phyloP scores from a whole-genome alignment of 805 yeast genomes.

The Dipodascus albidus region DNA sequence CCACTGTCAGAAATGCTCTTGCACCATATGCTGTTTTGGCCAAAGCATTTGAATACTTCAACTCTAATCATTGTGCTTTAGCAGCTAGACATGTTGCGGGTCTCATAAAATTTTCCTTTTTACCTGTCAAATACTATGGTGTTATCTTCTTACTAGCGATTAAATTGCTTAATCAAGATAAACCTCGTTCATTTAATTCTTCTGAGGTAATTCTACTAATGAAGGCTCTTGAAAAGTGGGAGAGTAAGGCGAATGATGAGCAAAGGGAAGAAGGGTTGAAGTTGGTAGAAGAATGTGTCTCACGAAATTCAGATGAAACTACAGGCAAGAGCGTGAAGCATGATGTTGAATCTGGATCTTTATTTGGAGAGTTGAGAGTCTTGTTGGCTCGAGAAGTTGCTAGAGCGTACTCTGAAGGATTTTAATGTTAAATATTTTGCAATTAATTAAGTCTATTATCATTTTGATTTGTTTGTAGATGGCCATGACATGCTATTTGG shows the following conservation, averaged over 20 bases:
- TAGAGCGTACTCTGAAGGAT: slow-evolving; percentile 15
- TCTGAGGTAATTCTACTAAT: slow-evolving; percentile 12
- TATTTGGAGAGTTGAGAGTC: slow-evolving; percentile 10
- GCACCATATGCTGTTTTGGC: slow-evolving; percentile 24
- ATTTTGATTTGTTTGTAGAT: neutral
- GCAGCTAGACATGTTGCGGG: slow-evolving; percentile 16
- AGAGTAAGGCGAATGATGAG: slow-evolving; percentile 6
- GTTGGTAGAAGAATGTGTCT: slow-evolving; percentile 11
- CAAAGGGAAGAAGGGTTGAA: slow-evolving; percentile 7
- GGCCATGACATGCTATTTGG: too few species aligned
- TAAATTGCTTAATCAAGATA: slow-evolving; percentile 8
- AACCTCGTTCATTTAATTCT: slow-evolving; percentile 10
- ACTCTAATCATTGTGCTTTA: slow-evolving; percentile 6
- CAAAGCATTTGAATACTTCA: slow-evolving; percentile 8
- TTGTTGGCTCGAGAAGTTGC: slow-evolving; percentile 15
- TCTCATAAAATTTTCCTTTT: slow-evolving; percentile 19
- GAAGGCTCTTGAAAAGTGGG: slow-evolving; percentile 17
- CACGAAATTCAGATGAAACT: neutral
- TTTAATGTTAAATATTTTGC: slow-evolving; percentile 1
- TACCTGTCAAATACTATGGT: slow-evolving; percentile 16
- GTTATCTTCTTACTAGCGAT: slow-evolving; percentile 13
- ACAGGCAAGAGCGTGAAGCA: slow-evolving; percentile 14
- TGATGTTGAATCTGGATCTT: slow-evolving; percentile 3
- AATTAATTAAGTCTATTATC: neutral
- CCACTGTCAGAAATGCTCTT: slow-evolving; percentile 19